These are phyloP conservation scores for Candida glaebosa DNA, from an alignment of 805 yeast genomes.

Conservation along the genomic window DNA sequence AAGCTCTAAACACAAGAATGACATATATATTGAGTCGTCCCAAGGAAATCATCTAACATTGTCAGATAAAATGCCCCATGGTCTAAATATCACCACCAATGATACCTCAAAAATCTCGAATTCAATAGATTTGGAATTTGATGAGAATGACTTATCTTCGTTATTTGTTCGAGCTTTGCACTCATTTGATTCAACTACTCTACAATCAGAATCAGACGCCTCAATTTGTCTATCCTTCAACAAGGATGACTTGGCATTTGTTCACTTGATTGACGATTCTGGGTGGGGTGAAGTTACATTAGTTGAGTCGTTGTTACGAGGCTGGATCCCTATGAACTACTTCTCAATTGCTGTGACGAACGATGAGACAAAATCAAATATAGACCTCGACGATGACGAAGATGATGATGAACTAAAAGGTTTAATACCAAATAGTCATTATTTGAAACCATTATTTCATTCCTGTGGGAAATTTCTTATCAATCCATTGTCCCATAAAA, in stretches of 20 bases:
- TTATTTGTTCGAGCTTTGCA: conserved; percentile 58
- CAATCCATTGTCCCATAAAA: conserved; percentile 56
- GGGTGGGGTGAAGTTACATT: conserved; percentile 89
- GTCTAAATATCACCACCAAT: conserved; percentile 21
- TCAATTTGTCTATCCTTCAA: conserved; percentile 72
- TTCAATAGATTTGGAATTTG: conserved; percentile 7
- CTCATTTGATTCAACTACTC: conserved; percentile 52
- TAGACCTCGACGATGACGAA: conserved; percentile 25
- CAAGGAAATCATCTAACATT: conserved; percentile 4
- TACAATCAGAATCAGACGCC: conserved; percentile 63
- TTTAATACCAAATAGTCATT: conserved; percentile 38
- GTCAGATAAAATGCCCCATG: conserved; percentile 15
- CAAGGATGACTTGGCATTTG: conserved; percentile 68
- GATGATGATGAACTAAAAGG: conserved; percentile 32
- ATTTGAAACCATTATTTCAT: conserved; percentile 52
- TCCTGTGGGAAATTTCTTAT: conserved; percentile 65
- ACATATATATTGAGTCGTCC: conserved; percentile 13
- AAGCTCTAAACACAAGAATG: conserved; percentile 11
- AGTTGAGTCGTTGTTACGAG: conserved; percentile 58
- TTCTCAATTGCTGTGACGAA: conserved; percentile 47
- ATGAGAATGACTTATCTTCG: conserved; percentile 46
- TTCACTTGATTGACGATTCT: conserved; percentile 72
- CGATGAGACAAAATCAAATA: conserved; percentile 16
- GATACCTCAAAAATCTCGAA: conserved; percentile 6
- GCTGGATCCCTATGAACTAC: conserved; percentile 87